Evolutionary conservation across 2,329 filamentous ascomycete species (phyloP).

Genomic region (Hypoxylon sp.): DNA sequence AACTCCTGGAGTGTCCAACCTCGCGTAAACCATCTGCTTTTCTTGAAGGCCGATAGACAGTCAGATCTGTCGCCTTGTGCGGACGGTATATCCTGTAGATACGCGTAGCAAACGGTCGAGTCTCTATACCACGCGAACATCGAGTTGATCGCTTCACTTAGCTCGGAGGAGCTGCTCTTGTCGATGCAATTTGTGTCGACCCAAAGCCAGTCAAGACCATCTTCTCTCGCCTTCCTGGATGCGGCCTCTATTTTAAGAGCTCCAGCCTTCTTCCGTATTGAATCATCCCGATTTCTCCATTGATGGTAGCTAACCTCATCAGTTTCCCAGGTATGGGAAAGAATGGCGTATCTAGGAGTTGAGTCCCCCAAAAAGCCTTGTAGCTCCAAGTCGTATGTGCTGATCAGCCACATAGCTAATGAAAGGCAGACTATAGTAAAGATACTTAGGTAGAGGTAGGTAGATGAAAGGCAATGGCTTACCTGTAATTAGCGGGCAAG

Average conservation of each 20-base stretch:
- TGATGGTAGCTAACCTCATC: too few species aligned
- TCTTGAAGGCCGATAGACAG: neutral
- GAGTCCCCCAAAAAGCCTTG: too few species aligned
- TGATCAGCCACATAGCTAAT: too few species aligned
- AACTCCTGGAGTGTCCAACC: constrained; percentile 9
- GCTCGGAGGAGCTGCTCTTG: constrained; percentile 4
- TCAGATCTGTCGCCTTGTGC: neutral
- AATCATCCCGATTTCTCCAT: too few species aligned
- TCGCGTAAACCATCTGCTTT: constrained; percentile 7
- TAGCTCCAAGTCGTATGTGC: too few species aligned
- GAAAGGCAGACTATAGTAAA: too few species aligned
- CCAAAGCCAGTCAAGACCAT: constrained; percentile 8
- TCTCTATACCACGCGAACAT: constrained; percentile 15
- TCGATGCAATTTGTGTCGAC: constrained; percentile 10
- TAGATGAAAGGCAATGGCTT: too few species aligned
- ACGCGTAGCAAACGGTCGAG: constrained; percentile 4
- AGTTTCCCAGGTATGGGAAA: neutral
- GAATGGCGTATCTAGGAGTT: neutral
- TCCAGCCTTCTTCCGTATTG: neutral
- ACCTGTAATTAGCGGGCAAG: too few species aligned
- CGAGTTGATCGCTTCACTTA: constrained; percentile 6
- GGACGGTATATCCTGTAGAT: constrained; percentile 2
- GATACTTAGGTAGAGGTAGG: too few species aligned
- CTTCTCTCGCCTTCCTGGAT: neutral
- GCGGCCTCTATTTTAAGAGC: constrained; percentile 3